phyloP scores from a whole-genome alignment of 441 rosid genomes.

The Geranium incanum region DNA sequence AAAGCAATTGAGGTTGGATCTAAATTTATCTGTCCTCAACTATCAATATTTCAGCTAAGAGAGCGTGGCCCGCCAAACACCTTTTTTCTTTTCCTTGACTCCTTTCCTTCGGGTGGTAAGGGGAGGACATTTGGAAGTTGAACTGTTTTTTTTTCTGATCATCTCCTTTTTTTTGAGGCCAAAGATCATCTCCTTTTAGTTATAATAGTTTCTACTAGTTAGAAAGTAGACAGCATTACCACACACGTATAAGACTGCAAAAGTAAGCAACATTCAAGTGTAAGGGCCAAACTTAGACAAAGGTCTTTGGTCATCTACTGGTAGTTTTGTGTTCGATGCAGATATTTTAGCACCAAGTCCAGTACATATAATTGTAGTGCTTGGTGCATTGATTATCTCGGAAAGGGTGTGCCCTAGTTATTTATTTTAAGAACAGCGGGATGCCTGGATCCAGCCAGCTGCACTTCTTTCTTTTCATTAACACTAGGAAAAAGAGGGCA shows the following conservation, averaged over 20 bases:
- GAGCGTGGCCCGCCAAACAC: background rate
- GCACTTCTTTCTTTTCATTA: too few species aligned
- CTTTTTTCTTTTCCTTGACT: background rate
- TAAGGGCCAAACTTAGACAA: background rate
- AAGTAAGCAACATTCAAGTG: background rate
- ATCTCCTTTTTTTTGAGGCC: background rate
- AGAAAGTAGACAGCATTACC: background rate
- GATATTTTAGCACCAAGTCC: too few species aligned
- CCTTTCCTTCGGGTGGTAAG: background rate
- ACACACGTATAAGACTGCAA: background rate
- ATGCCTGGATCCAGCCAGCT: too few species aligned
- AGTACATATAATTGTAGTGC: too few species aligned
- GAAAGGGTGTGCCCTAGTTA: too few species aligned
- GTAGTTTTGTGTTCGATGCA: too few species aligned
- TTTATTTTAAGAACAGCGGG: too few species aligned
- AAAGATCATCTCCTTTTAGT: background rate
- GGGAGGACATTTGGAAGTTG: background rate
- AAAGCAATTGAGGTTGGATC: conserved; percentile 61
- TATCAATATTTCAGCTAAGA: background rate
- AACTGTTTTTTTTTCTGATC: background rate
- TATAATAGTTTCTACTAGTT: background rate
- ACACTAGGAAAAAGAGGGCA: too few species aligned
- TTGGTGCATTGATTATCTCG: too few species aligned
- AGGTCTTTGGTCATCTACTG: too few species aligned
- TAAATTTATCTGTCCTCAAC: conserved; percentile 12